Percentiles rank a stretch among this genome's conserved stretches.
Evolutionary conservation across 2,329 filamentous ascomycete species (phyloP).

Genomic region (Claviceps citrina): DNA sequence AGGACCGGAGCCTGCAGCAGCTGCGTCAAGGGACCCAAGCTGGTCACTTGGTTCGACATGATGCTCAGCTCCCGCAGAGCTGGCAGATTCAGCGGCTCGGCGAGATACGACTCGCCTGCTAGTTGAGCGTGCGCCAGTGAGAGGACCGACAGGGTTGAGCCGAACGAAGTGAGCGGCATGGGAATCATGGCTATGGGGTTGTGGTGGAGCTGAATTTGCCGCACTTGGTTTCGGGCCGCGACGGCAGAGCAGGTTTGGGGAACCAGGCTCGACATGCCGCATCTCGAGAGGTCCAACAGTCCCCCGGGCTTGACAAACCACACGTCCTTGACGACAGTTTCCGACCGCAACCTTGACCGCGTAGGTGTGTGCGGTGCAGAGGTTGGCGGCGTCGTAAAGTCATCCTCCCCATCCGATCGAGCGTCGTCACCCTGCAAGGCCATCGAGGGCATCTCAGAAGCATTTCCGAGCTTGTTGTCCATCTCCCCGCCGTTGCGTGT

Average conservation of each 20-base stretch:
- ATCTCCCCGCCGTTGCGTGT: constrained; percentile 19
- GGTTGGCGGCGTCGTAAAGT: constrained; percentile 43
- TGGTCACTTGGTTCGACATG: constrained; percentile 56
- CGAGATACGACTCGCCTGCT: constrained; percentile 47
- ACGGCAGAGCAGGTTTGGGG: constrained; percentile 41
- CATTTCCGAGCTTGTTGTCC: constrained; percentile 7
- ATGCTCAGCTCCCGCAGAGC: constrained; percentile 65
- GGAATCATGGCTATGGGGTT: constrained; percentile 63
- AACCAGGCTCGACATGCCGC: constrained; percentile 44
- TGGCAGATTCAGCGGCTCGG: constrained; percentile 51
- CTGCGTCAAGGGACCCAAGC: constrained; percentile 48
- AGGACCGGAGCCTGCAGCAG: constrained; percentile 60
- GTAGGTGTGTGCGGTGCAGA: constrained; percentile 35
- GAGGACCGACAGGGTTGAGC: constrained; percentile 52
- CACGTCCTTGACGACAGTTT: constrained; percentile 29
- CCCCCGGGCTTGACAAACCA: constrained; percentile 45
- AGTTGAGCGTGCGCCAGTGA: constrained; percentile 65
- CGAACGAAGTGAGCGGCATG: constrained; percentile 53
- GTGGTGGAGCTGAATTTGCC: constrained; percentile 54
- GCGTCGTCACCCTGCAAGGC: constrained; percentile 26
- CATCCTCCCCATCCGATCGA: constrained; percentile 34
- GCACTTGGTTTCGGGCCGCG: constrained; percentile 35
- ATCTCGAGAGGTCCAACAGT: constrained; percentile 54
- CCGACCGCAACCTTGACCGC: constrained; percentile 32
- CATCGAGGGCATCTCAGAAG: background rate